Evolutionary conservation across 202 grass and related monocot genomes (phyloP).

Genomic region (Elaeis oleifera): DNA sequence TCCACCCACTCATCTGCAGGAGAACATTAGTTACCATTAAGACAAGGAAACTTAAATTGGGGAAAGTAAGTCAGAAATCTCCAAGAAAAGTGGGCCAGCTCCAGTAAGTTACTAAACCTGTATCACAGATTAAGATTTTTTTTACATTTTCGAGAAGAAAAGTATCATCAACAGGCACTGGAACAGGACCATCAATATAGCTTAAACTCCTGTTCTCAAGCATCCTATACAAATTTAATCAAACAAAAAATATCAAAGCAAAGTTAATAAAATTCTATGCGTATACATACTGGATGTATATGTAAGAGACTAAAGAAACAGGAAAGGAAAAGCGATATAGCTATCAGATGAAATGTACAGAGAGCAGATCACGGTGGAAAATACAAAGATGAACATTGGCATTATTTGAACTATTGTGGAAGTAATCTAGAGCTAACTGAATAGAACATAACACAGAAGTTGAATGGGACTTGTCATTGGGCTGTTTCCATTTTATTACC

Average conservation of each 20-base stretch:
- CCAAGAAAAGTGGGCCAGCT: background rate
- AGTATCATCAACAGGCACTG: constrained; percentile 57
- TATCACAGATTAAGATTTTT: constrained; percentile 85
- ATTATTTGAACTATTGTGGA: no score
- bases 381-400: no score
- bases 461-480: no score
- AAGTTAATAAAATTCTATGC: constrained; percentile 4
- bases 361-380: no score
- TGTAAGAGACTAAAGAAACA: no score
- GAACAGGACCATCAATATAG: constrained; percentile 87
- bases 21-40: constrained; percentile 13
- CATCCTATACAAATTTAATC: constrained; percentile 52
- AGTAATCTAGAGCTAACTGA: no score
- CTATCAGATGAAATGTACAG: no score
- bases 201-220: constrained; percentile 88
- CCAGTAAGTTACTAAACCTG: constrained; percentile 44
- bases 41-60: background rate
- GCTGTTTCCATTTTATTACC: no score
- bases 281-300: no score
- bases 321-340: no score
- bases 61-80: background rate
- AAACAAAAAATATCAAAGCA: background rate
- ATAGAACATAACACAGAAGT: no score
- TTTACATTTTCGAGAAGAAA: constrained; percentile 77
- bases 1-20: constrained; percentile 61